These are phyloP conservation scores for Cystofilobasidium bisporidii DNA, from an alignment of 768 basidiomycete species.

Conservation along the genomic window DNA sequence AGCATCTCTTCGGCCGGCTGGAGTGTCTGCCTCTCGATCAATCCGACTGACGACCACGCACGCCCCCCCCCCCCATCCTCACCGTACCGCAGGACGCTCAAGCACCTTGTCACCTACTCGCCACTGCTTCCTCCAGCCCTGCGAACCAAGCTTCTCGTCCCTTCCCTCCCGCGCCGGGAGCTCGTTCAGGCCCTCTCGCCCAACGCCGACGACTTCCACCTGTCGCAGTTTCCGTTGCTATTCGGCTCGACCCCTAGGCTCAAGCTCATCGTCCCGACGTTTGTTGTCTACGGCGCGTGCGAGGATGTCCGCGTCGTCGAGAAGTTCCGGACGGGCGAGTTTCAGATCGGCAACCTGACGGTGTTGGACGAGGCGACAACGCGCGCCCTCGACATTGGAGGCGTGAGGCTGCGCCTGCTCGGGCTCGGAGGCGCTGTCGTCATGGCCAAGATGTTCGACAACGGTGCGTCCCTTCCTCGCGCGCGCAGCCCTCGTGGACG, in stretches of 20 bases:
- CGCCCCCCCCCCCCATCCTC: neutral
- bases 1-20: too few species aligned
- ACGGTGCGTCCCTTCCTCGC: conserved; percentile 24
- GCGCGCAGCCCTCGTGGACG: too few species aligned
- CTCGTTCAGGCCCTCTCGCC: conserved; percentile 58
- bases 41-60: neutral
- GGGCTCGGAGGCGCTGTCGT: conserved; percentile 93
- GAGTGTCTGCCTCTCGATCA: neutral
- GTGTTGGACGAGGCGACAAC: conserved; percentile 94
- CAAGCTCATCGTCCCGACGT: conserved; percentile 85
- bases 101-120: conserved; percentile 92
- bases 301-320: conserved; percentile 90
- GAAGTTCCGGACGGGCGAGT: conserved; percentile 75
- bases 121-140: conserved; percentile 79
- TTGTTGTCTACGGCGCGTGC: conserved; percentile 89
- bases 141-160: conserved; percentile 61
- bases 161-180: conserved; percentile 22
- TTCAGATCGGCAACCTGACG: conserved; percentile 74
- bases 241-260: conserved; percentile 58
- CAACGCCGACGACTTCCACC: conserved; percentile 48
- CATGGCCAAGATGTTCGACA: conserved; percentile 58
- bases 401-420: conserved; percentile 84
- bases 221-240: conserved; percentile 90
- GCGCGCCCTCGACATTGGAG: conserved; percentile 79
- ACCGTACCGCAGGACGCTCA: conserved; percentile 52